phyloP scores from a whole-genome alignment of 352 stramenopile species.

The Pythium volutum region DNA sequence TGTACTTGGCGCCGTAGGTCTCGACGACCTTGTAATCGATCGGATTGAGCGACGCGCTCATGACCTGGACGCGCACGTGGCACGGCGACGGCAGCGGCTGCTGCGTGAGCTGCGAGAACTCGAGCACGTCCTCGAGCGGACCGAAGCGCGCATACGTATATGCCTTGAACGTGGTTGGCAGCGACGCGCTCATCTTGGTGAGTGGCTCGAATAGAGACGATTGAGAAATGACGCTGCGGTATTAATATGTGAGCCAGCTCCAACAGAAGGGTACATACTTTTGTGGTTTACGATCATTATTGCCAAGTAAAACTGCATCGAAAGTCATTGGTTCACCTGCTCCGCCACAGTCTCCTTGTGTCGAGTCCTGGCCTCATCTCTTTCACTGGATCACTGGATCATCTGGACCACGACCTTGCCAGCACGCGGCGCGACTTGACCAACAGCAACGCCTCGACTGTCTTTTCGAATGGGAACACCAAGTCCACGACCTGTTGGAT shows the following conservation, averaged over 20 bases:
- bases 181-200: neutral
- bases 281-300: neutral
- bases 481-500: slow-evolving; percentile 23
- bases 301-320: no score
- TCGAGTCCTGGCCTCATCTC: no score
- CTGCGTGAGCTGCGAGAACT: neutral
- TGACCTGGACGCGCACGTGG: slow-evolving; percentile 31
- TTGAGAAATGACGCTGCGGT: slow-evolving; percentile 2
- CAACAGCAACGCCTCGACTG: slow-evolving; percentile 27
- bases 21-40: slow-evolving; percentile 28
- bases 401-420: slow-evolving; percentile 11
- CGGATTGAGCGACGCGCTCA: slow-evolving; percentile 31
- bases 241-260: no score
- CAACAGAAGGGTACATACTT: neutral
- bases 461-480: slow-evolving; percentile 31
- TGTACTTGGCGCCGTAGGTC: neutral
- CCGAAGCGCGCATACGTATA: slow-evolving; percentile 9
- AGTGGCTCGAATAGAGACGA: neutral
- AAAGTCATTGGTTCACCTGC: no score
- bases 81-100: slow-evolving; percentile 8
- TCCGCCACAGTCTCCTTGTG: no score
- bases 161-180: neutral
- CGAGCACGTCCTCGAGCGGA: slow-evolving; percentile 10
- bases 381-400: neutral
- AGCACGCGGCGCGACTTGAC: slow-evolving; percentile 35